Evolutionary conservation across 1,284 basidiomycete genomes (phyloP).

Genomic region (Microbotryum scabiosae): DNA sequence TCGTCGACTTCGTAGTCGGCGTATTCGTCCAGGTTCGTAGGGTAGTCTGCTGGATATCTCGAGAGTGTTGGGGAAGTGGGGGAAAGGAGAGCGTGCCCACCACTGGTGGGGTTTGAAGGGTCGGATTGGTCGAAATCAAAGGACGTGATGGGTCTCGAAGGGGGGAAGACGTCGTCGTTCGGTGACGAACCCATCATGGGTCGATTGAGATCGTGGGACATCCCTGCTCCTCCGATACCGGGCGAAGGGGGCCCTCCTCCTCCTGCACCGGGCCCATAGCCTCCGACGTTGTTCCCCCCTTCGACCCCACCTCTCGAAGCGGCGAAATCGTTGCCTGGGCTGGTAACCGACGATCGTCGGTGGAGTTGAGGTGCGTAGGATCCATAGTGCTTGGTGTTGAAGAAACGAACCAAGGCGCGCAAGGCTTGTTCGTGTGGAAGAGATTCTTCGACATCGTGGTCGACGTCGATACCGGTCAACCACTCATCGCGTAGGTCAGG

Average conservation of each 20-base stretch:
- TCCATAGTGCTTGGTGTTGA: constrained; percentile 45
- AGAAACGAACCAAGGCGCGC: constrained; percentile 88
- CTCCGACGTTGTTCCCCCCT: neutral
- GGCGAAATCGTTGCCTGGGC: neutral
- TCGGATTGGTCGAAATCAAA: constrained; percentile 34
- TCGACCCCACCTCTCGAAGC: neutral
- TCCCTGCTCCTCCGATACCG: neutral
- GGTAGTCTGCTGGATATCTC: too few relatives aligned
- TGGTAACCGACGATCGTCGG: constrained; percentile 25
- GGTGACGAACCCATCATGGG: neutral
- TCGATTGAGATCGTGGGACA: neutral
- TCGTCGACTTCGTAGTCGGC: constrained; percentile 25
- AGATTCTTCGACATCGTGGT: constrained; percentile 66
- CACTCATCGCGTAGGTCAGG: constrained; percentile 96
- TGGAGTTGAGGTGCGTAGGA: constrained; percentile 35
- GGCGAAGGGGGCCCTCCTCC: neutral
- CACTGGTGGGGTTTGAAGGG: constrained; percentile 11
- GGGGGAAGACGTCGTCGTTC: constrained; percentile 47
- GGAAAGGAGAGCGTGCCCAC: neutral
- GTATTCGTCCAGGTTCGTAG: constrained; percentile 6
- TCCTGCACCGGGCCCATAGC: neutral
- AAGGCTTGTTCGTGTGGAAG: constrained; percentile 89
- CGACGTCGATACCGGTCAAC: constrained; percentile 86
- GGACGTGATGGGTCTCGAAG: constrained; percentile 38
- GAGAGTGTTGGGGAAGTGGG: neutral